Conservation (phyloP, 129 eudicot genomes). For the Chrysanthemum makinoi region DNA sequence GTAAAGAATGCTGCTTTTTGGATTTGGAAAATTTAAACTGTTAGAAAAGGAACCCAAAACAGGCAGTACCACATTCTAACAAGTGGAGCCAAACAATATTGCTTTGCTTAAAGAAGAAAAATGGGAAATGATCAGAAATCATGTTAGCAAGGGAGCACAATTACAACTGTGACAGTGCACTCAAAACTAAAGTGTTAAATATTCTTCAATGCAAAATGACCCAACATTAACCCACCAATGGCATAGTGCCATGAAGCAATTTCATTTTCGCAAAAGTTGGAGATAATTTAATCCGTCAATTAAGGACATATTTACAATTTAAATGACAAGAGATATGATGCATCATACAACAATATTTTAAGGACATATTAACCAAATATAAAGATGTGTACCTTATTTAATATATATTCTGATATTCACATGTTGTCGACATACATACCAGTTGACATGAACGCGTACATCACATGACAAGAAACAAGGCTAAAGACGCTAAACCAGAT, state of each 20-base stretch:
- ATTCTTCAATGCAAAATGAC: constrained; percentile 2
- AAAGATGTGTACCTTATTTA: neutral
- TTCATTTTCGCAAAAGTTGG: constrained; percentile 1
- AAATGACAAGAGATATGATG: neutral
- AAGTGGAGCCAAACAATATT: constrained; percentile 27
- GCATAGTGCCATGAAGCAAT: neutral
- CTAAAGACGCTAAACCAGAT: neutral
- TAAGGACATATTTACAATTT: neutral
- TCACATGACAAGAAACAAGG: neutral
- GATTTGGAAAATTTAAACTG: neutral
- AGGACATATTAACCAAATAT: neutral
- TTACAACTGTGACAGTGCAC: constrained; percentile 26
- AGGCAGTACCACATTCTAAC: constrained; percentile 20
- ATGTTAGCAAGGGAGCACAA: constrained; percentile 32
- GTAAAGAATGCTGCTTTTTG: neutral
- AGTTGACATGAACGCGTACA: neutral
- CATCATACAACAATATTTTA: neutral
- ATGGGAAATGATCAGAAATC: constrained; percentile 25
- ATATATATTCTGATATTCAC: neutral
- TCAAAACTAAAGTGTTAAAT: constrained; percentile 11
- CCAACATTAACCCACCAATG: constrained; percentile 4
- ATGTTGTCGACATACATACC: neutral
- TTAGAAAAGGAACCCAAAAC: constrained; percentile 13
- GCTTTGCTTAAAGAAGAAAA: constrained; percentile 30
- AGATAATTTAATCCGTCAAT: constrained; percentile 5